These are phyloP conservation scores for Cutaneotrichosporon cavernicola DNA, from an alignment of 1,284 basidiomycete genomes.

Conservation along the genomic window DNA sequence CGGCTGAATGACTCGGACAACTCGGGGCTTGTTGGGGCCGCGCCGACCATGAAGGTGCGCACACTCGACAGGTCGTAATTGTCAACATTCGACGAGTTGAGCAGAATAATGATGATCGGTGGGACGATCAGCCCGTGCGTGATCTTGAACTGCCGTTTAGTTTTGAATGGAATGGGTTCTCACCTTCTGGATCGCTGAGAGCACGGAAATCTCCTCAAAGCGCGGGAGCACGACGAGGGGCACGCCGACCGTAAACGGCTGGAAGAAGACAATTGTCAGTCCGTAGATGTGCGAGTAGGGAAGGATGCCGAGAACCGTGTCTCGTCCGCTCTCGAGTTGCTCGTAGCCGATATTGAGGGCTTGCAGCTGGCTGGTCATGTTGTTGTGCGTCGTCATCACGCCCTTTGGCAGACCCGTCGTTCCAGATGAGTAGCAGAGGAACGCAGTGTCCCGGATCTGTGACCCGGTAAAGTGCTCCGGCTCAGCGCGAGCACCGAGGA, in stretches of 20 bases:
- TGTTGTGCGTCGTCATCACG: conserved; percentile 63
- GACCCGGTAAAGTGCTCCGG: conserved; percentile 19
- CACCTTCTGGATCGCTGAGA: conserved; percentile 65
- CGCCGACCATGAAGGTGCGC: conserved; percentile 70
- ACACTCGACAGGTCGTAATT: conserved; percentile 64
- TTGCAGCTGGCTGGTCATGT: conserved; percentile 55
- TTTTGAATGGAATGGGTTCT: conserved; percentile 22
- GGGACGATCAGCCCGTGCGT: conserved; percentile 72
- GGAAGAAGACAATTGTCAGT: conserved; percentile 57
- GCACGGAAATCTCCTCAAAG: conserved; percentile 61
- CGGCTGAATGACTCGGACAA: conserved; percentile 36
- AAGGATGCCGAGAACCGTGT: conserved; percentile 20
- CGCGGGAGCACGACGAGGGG: conserved; percentile 67
- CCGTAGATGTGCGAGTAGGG: conserved; percentile 28
- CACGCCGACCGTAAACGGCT: conserved; percentile 62
- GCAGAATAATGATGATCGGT: conserved; percentile 66
- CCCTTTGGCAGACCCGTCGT: conserved; percentile 56
- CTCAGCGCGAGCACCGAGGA: conserved; percentile 11
- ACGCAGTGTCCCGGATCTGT: conserved; percentile 16
- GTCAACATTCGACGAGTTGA: conserved; percentile 59
- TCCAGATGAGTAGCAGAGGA: conserved; percentile 66
- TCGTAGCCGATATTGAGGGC: conserved; percentile 11
- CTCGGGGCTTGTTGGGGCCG: conserved; percentile 69
- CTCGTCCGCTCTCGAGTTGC: conserved; percentile 14
- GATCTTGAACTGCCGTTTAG: conserved; percentile 59